These are phyloP conservation scores for Lodderomyces pseudojiufengensis DNA, from an alignment of 1,139 yeast species.

Conservation along the genomic window DNA sequence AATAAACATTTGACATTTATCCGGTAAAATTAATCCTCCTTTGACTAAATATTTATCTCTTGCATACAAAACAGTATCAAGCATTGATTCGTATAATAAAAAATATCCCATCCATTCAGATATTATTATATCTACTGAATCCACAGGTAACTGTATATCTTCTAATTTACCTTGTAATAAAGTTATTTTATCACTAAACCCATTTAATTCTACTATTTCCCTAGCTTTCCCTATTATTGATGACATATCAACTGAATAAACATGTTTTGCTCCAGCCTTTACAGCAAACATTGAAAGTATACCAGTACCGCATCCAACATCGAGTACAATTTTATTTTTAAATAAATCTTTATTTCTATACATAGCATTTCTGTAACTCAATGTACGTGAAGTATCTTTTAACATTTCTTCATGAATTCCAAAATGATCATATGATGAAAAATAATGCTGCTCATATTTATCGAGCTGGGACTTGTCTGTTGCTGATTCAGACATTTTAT, in stretches of 20 bases:
- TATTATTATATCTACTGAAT: constrained; percentile 86
- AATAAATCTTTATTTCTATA: constrained; percentile 85
- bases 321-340: constrained; percentile 92
- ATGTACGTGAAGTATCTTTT: constrained; percentile 89
- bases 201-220: constrained; percentile 79
- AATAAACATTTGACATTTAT: constrained; percentile 83
- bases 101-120: constrained; percentile 99
- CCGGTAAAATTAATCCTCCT: constrained; percentile 94
- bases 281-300: constrained; percentile 98
- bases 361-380: constrained; percentile 90
- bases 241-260: constrained; percentile 96
- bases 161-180: constrained; percentile 90
- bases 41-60: constrained; percentile 85
- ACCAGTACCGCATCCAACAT: constrained; percentile 99
- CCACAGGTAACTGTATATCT: constrained; percentile 78
- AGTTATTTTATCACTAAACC: constrained; percentile 83
- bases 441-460: constrained; percentile 83
- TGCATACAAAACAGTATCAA: constrained; percentile 92
- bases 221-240: constrained; percentile 93
- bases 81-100: constrained; percentile 92
- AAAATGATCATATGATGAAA: constrained; percentile 91
- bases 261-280: constrained; percentile 95
- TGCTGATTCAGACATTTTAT: constrained; percentile 31
- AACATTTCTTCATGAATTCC: constrained; percentile 99
- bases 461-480: constrained; percentile 55